Percentiles rank a stretch among this genome's conserved stretches.
phyloP scores from a whole-genome alignment of 2,329 filamentous ascomycete genomes.

The Apiospora rasikravindrae region DNA sequence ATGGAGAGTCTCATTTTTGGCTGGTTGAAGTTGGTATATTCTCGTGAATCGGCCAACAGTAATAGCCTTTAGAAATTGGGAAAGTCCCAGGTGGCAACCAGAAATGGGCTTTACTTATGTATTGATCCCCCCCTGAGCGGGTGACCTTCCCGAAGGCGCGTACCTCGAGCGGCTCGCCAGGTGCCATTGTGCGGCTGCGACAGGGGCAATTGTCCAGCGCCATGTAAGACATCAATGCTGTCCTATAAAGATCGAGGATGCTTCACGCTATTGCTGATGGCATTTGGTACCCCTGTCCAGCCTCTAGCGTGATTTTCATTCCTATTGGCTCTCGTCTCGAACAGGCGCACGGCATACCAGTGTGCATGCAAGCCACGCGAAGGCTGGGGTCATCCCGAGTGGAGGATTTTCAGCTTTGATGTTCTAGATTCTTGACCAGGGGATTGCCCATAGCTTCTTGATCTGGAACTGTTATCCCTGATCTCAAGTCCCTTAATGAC shows the following conservation, averaged over 20 bases:
- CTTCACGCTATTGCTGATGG: neutral
- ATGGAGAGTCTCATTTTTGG: neutral
- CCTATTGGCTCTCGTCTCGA: neutral
- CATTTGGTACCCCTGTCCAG: neutral
- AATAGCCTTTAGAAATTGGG: neutral
- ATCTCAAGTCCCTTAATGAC: too few relatives aligned
- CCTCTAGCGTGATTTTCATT: too few relatives aligned
- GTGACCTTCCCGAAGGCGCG: neutral
- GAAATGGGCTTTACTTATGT: neutral
- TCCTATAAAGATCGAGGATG: neutral
- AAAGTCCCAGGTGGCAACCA: neutral
- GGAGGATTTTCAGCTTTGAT: neutral
- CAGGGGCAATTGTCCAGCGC: neutral
- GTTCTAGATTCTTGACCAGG: neutral
- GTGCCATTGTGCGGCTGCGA: neutral
- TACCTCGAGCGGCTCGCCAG: neutral
- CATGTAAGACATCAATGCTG: neutral
- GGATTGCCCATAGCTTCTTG: too few relatives aligned
- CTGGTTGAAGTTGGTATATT: neutral
- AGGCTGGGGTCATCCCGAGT: neutral
- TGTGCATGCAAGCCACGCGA: neutral
- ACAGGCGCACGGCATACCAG: neutral
- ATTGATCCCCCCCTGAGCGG: neutral
- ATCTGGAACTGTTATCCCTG: neutral
- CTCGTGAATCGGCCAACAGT: neutral